Evolutionary conservation across 306 rosid species (phyloP), one percentile per base, ranked within the genome.

Genomic region (Trifolium repens): DNA sequence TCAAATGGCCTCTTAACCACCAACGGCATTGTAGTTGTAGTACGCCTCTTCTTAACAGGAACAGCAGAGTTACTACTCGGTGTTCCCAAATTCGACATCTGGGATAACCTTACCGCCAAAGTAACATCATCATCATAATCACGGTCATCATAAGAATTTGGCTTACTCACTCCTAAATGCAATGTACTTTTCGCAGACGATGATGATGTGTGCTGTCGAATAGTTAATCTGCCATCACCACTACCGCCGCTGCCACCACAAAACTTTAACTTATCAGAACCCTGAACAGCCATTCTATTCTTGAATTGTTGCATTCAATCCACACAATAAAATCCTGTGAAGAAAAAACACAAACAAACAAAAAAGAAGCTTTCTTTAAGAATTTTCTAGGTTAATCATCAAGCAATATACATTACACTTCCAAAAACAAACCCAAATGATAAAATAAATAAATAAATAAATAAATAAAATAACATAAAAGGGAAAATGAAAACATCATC

Each of bases 251-350:
- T 12, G 8, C 15, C 63, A 57, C 63, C 16, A 24, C 8, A 26
- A 58, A 12, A 12, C 65, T 7, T 52, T 52, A 16, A 52, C 32
- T 32, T 61, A 61, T 8, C 55, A 43, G 37, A 67, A 67, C 22
- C 24, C 39, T 67, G 70, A 52, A 22, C 47, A 71, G 40, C 73
- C 82, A 79, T 79, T 63, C 16, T 52, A 79, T 79, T 63, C 16
- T 52, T 53, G 68, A 71, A 50, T 57, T 13, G 39, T 35, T 13
- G 24, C 44, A 47, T 40, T 71, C 27, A 72, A 4, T 32, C 35
- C 60, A 62, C 11, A 37, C 37, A 40, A 50, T 26, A 50, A 71
- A 37, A 16, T 46, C 54, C 82, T 54, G 58, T 17, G 9, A 7
- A 40, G 0, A 11, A 17, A 22, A 39, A 13, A 69, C 34, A 53